Evolutionary conservation across 495 filamentous ascomycete species (phyloP), one percentile per base, ranked within the genome.

Genomic region (Podospora sp.): DNA sequence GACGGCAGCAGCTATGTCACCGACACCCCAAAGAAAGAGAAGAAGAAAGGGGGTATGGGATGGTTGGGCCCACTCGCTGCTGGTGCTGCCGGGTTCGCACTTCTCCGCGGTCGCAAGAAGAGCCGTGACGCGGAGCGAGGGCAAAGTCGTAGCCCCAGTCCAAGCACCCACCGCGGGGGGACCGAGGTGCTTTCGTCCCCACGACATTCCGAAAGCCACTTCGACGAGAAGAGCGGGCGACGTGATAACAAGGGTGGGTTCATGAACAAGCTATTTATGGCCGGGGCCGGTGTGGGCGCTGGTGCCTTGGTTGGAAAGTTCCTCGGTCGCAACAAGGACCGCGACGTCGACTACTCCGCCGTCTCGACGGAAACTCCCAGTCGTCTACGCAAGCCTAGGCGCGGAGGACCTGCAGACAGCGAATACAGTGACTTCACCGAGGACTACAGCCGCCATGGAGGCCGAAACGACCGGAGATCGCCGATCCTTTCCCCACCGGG

Each of bases 271-370:
- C 62, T 95, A 0, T 71, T 93, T 9, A 88, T 86, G 63, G 84
- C 87, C 26, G 89, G 86, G 16, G 92, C 90, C 1, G 79, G 88
- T 16, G 76, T 88, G 12, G 93, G 90, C 25, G 90, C 84, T 49
- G 86, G 85, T 21, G 83, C 86, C 20, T 76, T 93, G 21, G 85
- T 87, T 12, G 90, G 87, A 71, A 89, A 80, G 49, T 83, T 88
- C 65, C 85, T 88, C 69, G 87, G 88, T 62, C 83, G 87, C 60
- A 77, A 83, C 27, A 80, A 81, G 60, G 84, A 88, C 67, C 80
- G 85, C 21, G 86, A 89, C 24, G 81, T 92, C 56, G 82, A 88
- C 24, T 86, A 86, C 68, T 84, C 83, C 18, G 81, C 83, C 0
- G 83, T 87, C 8, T 76, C 80, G 14, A 83, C 80, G 0, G 83